Base-by-base conservation (phyloP, 2,329 filamentous ascomycete species). In the Claviceps spartinae region DNA sequence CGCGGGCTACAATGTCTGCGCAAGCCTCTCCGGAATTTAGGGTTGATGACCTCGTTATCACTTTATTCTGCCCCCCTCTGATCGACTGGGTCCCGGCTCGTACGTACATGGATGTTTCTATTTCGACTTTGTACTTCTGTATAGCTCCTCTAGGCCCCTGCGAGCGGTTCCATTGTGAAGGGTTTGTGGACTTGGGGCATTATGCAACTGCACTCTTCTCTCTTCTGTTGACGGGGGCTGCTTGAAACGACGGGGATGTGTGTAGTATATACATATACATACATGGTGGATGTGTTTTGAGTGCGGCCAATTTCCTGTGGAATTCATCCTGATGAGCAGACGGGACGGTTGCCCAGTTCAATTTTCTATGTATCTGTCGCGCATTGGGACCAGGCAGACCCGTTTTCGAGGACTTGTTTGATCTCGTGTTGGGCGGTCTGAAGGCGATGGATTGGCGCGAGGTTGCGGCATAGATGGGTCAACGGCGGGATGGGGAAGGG, bases 31-130 rank as follows among this genome's bases (percentile, higher is more conserved):
- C 64, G 63, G 65, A 66, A 65, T 64, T 68, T 67, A 66, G 68
- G 68, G 66, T 68, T 69, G 68, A 65, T 67, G 67, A 65, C 68
- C 62, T 67, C 60, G 62, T 64, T 64, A 64, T 61, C 61, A 59
- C 61, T 59, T 57, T 60, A 60, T 61, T 61, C 61, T 58, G 20
- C 18, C n/a, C 20, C 61, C 59, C 51, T 20, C 30, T 40, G 47
- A 47, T 40, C 34, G 45, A 43, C 22, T 48, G 48, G 30, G 34
- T 49, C 46, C 4, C 30, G 34, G 40, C 49, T 49, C 50, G 38
- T 44, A 45, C 24, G 30, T 11, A 45, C 36, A 26, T 47, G 36
- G n/a, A 48, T 48, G 40, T 44, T 51, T 34, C 8, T 34, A 34
- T 34, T 22, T 44, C 47, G 53, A 54, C 36, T 40, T 34, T 49